Evolutionary conservation across 768 basidiomycete genomes (phyloP).

Genomic region (Boletus sp.): DNA sequence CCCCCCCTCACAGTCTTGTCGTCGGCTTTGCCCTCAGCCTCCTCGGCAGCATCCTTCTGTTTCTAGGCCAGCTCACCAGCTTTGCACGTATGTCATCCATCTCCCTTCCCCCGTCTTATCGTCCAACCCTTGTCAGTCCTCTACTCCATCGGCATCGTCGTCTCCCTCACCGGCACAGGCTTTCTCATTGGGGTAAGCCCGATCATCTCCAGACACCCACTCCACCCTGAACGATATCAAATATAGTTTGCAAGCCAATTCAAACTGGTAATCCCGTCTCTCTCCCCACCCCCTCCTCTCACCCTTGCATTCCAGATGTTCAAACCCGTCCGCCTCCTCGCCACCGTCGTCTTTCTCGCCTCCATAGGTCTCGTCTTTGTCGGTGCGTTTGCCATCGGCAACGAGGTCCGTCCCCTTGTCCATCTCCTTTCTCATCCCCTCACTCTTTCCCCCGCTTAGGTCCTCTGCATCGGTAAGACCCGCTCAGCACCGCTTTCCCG

Average conservation of each 20-base stretch:
- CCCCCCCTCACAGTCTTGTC: conserved; percentile 47
- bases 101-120: background rate
- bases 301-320: conserved; percentile 59
- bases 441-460: conserved; percentile 31
- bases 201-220: background rate
- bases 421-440: background rate
- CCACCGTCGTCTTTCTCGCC: conserved; percentile 72
- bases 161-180: conserved; percentile 84
- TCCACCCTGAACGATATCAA: conserved; percentile 2
- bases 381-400: conserved; percentile 74
- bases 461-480: conserved; percentile 61
- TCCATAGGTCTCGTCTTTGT: conserved; percentile 83
- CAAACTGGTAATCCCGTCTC: conserved; percentile 56
- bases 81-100: conserved; percentile 64
- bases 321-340: conserved; percentile 84
- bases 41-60: conserved; percentile 73
- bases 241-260: conserved; percentile 72
- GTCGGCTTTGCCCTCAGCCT: conserved; percentile 79
- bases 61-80: conserved; percentile 60
- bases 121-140: conserved; percentile 50
- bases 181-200: conserved; percentile 85
- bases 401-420: conserved; percentile 46
- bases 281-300: background rate
- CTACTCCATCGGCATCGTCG: conserved; percentile 76
- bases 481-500: background rate